Evolutionary conservation across 2,329 filamentous ascomycete genomes (phyloP).

Genomic region (Apiospora arundinis): DNA sequence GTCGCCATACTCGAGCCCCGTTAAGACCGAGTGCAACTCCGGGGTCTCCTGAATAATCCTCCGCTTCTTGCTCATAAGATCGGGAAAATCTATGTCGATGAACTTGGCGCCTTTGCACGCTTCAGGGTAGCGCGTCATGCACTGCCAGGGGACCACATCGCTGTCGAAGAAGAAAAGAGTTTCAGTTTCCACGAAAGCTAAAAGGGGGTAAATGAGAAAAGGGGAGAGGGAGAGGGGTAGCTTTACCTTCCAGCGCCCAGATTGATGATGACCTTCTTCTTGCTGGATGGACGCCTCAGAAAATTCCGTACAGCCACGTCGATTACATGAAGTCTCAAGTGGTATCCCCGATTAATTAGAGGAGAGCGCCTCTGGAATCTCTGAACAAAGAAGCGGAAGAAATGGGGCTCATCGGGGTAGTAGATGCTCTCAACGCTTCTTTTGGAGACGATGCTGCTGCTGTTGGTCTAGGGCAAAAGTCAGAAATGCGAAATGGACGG

Average conservation of each 20-base stretch:
- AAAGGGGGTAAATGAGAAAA: conserved; percentile 21
- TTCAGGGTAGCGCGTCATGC: conserved; percentile 69
- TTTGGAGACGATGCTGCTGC: conserved; percentile 91
- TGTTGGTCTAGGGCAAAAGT: conserved; percentile 70
- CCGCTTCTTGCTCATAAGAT: conserved; percentile 78
- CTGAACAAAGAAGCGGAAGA: conserved; percentile 85
- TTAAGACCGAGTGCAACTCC: conserved; percentile 61
- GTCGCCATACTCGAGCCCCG: conserved; percentile 46
- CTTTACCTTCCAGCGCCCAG: conserved; percentile 90
- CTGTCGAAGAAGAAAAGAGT: conserved; percentile 49
- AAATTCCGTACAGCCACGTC: conserved; percentile 79
- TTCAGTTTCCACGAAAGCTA: not conserved
- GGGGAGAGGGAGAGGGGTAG: conserved; percentile 34
- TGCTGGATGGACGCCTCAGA: conserved; percentile 57
- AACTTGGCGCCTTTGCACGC: conserved; percentile 68
- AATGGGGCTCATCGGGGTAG: conserved; percentile 77
- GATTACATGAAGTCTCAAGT: conserved; percentile 83
- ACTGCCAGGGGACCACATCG: conserved; percentile 87
- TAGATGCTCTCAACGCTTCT: conserved; percentile 91
- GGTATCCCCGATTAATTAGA: conserved; percentile 88
- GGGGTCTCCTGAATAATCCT: conserved; percentile 68
- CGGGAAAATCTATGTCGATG: conserved; percentile 85
- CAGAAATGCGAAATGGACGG: not conserved
- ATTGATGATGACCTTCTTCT: conserved; percentile 79
- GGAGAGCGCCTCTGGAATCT: conserved; percentile 85